Conservation (phyloP, 306 rosid species). For the Cyamopsis tetragonoloba region DNA sequence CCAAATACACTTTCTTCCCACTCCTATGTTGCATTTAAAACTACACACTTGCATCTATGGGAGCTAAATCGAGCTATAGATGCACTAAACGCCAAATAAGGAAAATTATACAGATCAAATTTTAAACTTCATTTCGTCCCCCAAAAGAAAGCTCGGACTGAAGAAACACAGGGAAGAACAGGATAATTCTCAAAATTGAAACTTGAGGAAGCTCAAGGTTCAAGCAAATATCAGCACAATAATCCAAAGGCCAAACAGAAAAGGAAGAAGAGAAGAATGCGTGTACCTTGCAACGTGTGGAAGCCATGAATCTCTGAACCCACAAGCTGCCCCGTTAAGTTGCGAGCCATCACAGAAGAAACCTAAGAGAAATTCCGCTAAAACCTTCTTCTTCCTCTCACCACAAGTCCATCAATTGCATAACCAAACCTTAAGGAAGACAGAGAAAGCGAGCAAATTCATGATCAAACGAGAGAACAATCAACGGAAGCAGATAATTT, state of each 20-base stretch:
- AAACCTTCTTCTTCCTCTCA: conserved; percentile 9
- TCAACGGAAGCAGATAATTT: background rate
- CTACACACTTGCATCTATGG: background rate
- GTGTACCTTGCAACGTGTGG: conserved; percentile 69
- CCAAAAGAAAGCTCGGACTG: background rate
- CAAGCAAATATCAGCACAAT: background rate
- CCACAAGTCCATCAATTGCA: conserved; percentile 22
- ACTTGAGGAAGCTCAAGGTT: background rate
- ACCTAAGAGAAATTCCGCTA: conserved; percentile 24
- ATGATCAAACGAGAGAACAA: background rate
- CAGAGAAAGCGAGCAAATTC: conserved; percentile 1
- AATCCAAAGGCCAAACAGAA: background rate
- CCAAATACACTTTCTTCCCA: background rate
- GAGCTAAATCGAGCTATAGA: background rate
- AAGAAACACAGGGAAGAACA: background rate
- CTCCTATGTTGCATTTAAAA: background rate
- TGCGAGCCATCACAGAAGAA: conserved; percentile 36
- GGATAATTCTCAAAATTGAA: background rate
- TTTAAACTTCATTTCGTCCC: background rate
- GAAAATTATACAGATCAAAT: background rate
- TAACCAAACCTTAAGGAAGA: background rate
- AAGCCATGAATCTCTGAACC: conserved; percentile 95
- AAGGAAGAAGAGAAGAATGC: background rate
- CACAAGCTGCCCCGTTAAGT: conserved; percentile 51
- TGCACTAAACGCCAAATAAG: background rate